Evolutionary conservation across 2,329 filamentous ascomycete genomes (phyloP).

Genomic region (Cytospora mali): DNA sequence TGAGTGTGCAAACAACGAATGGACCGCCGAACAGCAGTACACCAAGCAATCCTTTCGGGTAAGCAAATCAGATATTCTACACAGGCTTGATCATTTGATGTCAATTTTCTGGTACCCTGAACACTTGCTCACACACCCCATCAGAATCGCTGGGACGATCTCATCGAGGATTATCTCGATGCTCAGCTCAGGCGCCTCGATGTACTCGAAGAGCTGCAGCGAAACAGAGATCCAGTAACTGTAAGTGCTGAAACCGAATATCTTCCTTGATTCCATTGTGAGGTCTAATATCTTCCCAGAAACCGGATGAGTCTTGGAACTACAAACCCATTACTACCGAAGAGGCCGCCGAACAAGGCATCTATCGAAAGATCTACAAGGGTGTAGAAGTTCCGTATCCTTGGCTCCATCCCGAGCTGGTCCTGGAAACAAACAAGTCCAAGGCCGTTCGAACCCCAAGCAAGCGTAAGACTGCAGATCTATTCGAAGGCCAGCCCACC

Average conservation of each 20-base stretch:
- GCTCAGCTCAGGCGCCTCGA: conserved; percentile 50
- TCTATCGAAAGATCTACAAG: conserved; percentile 44
- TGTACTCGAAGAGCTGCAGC: conserved; percentile 47
- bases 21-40: conserved; percentile 16
- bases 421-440: conserved; percentile 39
- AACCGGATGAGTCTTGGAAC: conserved; percentile 47
- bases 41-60: conserved; percentile 31
- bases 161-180: conserved; percentile 46
- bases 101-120: conserved; percentile 8
- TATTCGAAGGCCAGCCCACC: conserved; percentile 52
- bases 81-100: background rate
- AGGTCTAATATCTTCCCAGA: conserved; percentile 26
- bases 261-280: conserved; percentile 33
- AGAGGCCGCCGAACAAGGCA: conserved; percentile 47
- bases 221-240: conserved; percentile 50
- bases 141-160: conserved; percentile 26
- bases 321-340: conserved; percentile 50
- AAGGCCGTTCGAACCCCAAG: conserved; percentile 38
- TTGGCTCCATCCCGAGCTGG: conserved; percentile 39
- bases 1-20: conserved; percentile 28
- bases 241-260: conserved; percentile 43
- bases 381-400: conserved; percentile 49
- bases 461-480: conserved; percentile 56
- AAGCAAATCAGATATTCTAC: conserved; percentile 26
- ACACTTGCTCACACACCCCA: conserved; percentile 15